Percentiles rank a stretch among this genome's conserved stretches.
Evolutionary conservation across 208 protist species (phyloP).

Genomic region (Baffinella frigidus): DNA sequence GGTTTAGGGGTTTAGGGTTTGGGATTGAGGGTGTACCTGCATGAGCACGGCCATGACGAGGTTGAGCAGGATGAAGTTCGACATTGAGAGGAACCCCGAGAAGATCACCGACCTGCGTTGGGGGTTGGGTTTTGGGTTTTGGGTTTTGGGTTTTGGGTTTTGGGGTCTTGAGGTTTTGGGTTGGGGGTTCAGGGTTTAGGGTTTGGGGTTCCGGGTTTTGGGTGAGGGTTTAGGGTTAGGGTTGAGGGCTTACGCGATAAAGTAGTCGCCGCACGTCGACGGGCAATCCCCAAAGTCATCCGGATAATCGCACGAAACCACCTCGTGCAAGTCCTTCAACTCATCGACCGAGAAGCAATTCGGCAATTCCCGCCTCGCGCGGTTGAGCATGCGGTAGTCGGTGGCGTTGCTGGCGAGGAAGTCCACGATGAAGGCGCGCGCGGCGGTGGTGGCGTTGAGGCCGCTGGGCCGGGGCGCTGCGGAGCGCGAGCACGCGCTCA

Average conservation of each 20-base stretch:
- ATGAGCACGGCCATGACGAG: slow-evolving; percentile 62
- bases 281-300: background rate
- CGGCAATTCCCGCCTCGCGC: background rate
- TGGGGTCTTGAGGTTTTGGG: background rate
- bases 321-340: background rate
- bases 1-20: background rate
- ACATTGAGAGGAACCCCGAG: background rate
- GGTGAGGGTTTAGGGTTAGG: background rate
- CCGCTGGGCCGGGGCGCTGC: background rate
- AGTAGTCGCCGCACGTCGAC: background rate
- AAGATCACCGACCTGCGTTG: background rate
- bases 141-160: no score
- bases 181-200: background rate
- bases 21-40: background rate
- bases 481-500: background rate
- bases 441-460: background rate
- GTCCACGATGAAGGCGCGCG: background rate
- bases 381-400: background rate
- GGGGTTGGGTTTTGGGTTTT: no score
- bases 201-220: no score
- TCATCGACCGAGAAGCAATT: background rate
- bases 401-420: background rate
- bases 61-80: slow-evolving; percentile 57
- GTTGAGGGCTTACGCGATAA: background rate
- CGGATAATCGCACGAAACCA: background rate